Percentiles rank a stretch among this genome's conserved stretches.
Conservation (phyloP, 345 rosid genomes). For the Aethionema arabicum region DNA sequence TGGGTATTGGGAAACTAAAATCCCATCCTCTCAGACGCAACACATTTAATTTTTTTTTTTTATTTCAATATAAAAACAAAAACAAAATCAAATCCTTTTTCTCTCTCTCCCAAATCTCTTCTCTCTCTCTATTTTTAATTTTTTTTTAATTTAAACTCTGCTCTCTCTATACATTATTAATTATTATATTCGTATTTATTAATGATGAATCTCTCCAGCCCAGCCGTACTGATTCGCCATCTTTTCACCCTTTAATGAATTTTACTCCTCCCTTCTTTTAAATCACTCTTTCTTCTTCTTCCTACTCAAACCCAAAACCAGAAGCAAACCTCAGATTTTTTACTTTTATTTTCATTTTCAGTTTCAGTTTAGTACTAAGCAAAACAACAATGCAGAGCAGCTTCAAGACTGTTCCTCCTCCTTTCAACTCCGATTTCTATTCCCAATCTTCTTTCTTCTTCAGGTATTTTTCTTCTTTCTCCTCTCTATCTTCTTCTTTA, state of each 20-base stretch:
- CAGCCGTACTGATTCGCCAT: conserved; percentile 41
- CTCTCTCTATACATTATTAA: not conserved
- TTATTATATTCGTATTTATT: conserved; percentile 29
- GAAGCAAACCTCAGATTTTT: conserved; percentile 32
- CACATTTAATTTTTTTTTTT: conserved; percentile 33
- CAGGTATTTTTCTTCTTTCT: conserved; percentile 44
- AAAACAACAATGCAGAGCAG: conserved; percentile 67
- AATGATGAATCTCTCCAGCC: conserved; percentile 27
- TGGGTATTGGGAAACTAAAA: conserved; percentile 75
- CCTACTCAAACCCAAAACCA: conserved; percentile 36
- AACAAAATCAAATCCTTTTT: conserved; percentile 19
- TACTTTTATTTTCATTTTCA: not conserved
- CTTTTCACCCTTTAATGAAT: conserved; percentile 33
- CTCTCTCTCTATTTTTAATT: conserved; percentile 28
- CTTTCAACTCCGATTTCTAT: conserved; percentile 55
- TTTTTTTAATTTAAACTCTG: no score
- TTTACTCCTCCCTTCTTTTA: conserved; percentile 8
- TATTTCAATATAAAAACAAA: not conserved
- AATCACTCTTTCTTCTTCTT: conserved; percentile 21
- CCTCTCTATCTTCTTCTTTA: conserved; percentile 10
- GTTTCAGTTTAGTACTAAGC: not conserved
- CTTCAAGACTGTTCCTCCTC: conserved; percentile 58
- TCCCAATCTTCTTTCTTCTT: conserved; percentile 65
- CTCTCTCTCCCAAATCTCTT: conserved; percentile 4
- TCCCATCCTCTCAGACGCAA: conserved; percentile 65